Conservation (phyloP, 2,329 filamentous ascomycete species). For the Hypoxylon sp. region DNA sequence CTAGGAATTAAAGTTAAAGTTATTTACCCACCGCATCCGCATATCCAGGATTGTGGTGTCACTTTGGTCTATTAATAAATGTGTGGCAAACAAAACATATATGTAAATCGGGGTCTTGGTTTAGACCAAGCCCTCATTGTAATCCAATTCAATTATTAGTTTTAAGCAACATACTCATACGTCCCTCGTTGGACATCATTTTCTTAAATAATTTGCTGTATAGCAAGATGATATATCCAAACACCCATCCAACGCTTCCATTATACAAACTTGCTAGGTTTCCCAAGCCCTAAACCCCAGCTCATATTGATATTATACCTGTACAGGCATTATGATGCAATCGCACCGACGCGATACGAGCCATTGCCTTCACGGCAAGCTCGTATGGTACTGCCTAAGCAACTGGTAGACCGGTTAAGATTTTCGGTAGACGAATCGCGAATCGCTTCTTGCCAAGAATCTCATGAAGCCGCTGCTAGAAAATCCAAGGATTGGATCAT, state of each 20-base stretch:
- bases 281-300: conserved; percentile 20
- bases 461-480: neutral
- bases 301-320: conserved; percentile 32
- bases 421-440: conserved; percentile 4
- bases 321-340: conserved; percentile 12
- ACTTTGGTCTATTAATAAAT: conserved; percentile 4
- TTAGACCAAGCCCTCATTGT: conserved; percentile 24
- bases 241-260: conserved; percentile 23
- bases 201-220: conserved; percentile 34
- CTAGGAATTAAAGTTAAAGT: conserved; percentile 1
- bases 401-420: conserved; percentile 3
- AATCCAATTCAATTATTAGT: conserved; percentile 43
- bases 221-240: conserved; percentile 38
- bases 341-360: conserved; percentile 8
- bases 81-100: neutral
- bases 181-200: conserved; percentile 28
- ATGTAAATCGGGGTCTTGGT: conserved; percentile 10
- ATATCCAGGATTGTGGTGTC: neutral
- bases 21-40: neutral
- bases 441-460: neutral
- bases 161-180: conserved; percentile 16
- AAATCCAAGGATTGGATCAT: conserved; percentile 1
- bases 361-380: conserved; percentile 2
- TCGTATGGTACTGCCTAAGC: conserved; percentile 2
- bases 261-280: conserved; percentile 35